A percentile compares a stretch with the other conserved stretches of the same genome.
phyloP scores from a whole-genome alignment of 257 asterid genomes.

The Fraxinus quadrangulata region DNA sequence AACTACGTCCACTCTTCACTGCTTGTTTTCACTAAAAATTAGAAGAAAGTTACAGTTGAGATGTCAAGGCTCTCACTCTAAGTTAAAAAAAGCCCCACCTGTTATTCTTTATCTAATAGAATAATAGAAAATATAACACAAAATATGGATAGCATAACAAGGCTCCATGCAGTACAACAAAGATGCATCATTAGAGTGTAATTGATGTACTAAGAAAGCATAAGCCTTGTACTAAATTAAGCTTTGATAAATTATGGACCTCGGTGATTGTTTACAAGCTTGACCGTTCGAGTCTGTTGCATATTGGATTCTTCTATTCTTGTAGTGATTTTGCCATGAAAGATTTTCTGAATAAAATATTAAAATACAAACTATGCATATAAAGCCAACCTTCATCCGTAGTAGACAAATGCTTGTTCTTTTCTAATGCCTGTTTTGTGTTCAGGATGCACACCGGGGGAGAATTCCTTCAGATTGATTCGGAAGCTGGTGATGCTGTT shows the following conservation, averaged over 20 bases:
- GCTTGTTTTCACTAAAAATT: background rate
- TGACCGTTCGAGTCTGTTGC: background rate
- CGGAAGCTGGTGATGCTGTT: slow-evolving; percentile 62
- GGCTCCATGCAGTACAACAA: background rate
- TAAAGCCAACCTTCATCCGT: background rate
- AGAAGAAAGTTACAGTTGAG: background rate
- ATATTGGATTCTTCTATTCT: background rate
- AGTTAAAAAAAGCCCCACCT: no score
- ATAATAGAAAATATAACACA: background rate
- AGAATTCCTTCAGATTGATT: slow-evolving; percentile 58
- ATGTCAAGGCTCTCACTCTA: background rate
- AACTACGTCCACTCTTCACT: no score
- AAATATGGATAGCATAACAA: background rate
- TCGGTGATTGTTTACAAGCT: background rate
- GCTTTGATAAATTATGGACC: background rate
- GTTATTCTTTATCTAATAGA: no score
- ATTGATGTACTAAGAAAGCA: no score
- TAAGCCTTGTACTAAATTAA: no score
- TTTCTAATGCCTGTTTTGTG: background rate
- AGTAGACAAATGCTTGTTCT: background rate
- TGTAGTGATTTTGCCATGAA: background rate
- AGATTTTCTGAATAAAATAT: background rate
- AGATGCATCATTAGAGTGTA: background rate
- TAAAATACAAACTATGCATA: background rate
- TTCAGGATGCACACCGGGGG: slow-evolving; percentile 80